These are phyloP conservation scores for Neofusicoccum umdonicola DNA, from an alignment of 2,329 filamentous ascomycete genomes.

Conservation along the genomic window DNA sequence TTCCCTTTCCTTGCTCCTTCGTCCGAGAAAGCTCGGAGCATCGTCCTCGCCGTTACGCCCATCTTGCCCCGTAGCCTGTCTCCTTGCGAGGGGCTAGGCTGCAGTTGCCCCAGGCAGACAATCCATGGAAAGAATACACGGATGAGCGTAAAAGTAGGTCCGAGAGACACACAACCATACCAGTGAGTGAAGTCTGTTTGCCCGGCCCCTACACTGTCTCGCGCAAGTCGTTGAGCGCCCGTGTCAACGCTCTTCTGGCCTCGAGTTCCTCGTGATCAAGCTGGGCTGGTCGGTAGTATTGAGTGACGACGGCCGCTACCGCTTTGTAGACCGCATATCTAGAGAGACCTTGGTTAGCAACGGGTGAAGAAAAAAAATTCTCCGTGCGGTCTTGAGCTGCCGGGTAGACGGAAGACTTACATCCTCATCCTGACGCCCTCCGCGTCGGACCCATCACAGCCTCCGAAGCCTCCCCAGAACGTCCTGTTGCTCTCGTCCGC, in stretches of 20 bases:
- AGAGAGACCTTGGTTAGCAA: neutral
- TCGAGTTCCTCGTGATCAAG: constrained; percentile 41
- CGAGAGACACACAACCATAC: neutral
- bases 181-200: neutral
- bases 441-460: constrained; percentile 29
- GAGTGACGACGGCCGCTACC: constrained; percentile 41
- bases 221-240: constrained; percentile 36
- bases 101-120: neutral
- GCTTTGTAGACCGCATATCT: constrained; percentile 48
- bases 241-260: constrained; percentile 41
- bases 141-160: neutral
- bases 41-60: neutral
- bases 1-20: constrained; percentile 1
- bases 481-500: constrained; percentile 21
- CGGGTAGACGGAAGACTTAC: constrained; percentile 30
- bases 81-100: neutral
- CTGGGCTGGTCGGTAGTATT: constrained; percentile 44
- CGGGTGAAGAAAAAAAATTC: neutral
- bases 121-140: neutral
- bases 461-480: constrained; percentile 45
- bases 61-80: neutral
- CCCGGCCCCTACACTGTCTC: neutral
- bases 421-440: constrained; percentile 40
- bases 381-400: neutral
- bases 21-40: neutral